Conservation (phyloP, 495 filamentous ascomycete genomes). For the Margaritispora aquatica region DNA sequence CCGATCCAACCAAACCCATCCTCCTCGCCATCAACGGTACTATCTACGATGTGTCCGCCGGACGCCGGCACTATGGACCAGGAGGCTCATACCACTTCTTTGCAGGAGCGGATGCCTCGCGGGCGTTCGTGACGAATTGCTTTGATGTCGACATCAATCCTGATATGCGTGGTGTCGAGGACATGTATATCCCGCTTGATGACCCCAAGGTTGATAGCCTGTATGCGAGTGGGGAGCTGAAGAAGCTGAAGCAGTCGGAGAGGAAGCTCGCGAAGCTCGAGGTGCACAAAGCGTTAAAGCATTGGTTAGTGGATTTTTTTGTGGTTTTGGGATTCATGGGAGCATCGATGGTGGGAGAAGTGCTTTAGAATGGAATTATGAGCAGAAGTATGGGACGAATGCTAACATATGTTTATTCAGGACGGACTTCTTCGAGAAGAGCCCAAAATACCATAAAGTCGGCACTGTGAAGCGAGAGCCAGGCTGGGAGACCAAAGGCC, state of each 20-base stretch:
- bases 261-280: slow-evolving; percentile 43
- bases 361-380: no score
- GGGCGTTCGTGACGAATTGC: slow-evolving; percentile 94
- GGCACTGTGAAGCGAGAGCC: slow-evolving; percentile 51
- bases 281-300: slow-evolving; percentile 50
- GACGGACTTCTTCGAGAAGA: slow-evolving; percentile 68
- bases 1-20: slow-evolving; percentile 57
- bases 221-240: slow-evolving; percentile 46
- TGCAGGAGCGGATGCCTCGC: slow-evolving; percentile 76
- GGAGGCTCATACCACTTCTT: slow-evolving; percentile 88
- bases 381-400: neutral
- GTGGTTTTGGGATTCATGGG: neutral
- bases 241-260: slow-evolving; percentile 46
- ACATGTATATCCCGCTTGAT: slow-evolving; percentile 78
- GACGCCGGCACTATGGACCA: slow-evolving; percentile 74
- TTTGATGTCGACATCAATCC: slow-evolving; percentile 78
- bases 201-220: slow-evolving; percentile 47
- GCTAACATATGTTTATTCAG: neutral
- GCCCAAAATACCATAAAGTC: slow-evolving; percentile 66
- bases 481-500: slow-evolving; percentile 42
- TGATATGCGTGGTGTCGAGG: slow-evolving; percentile 81
- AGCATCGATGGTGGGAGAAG: no score
- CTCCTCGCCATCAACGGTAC: slow-evolving; percentile 89
- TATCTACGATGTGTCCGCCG: slow-evolving; percentile 87
- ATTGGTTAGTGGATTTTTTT: slow-evolving; percentile 41